Percentiles rank a stretch among this genome's conserved stretches.
Evolutionary conservation across 2,329 filamentous ascomycete species (phyloP).

Genomic region (Cercospora zeina): DNA sequence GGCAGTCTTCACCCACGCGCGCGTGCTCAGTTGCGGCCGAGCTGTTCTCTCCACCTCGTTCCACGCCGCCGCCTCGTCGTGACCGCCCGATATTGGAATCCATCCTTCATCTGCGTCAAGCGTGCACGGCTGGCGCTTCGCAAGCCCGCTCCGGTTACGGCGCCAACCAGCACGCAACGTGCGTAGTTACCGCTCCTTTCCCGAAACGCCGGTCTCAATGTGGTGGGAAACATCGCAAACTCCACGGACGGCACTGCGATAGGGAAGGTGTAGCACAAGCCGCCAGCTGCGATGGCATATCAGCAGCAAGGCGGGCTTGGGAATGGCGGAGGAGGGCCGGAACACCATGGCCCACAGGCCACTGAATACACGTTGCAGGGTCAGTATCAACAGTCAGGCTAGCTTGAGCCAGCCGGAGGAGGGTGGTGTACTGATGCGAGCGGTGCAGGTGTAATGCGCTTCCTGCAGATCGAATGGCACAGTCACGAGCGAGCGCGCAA

Average conservation of each 20-base stretch:
- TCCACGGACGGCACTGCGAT: slow-evolving; percentile 14
- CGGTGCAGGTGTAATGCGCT: slow-evolving; percentile 86
- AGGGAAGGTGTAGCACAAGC: slow-evolving; percentile 12
- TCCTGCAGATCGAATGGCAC: slow-evolving; percentile 98
- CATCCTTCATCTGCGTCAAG: background rate
- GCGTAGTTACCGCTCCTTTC: slow-evolving; percentile 16
- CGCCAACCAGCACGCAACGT: slow-evolving; percentile 2
- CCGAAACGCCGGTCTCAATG: slow-evolving; percentile 19
- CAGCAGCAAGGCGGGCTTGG: slow-evolving; percentile 66
- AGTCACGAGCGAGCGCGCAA: slow-evolving; percentile 96
- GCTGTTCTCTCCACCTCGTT: background rate
- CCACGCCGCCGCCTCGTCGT: background rate
- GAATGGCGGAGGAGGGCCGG: slow-evolving; percentile 55
- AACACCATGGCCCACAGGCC: slow-evolving; percentile 56
- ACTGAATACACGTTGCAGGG: slow-evolving; percentile 74
- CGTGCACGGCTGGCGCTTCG: background rate
- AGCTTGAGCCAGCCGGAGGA: background rate
- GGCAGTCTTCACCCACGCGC: background rate
- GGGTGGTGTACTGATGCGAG: slow-evolving; percentile 30
- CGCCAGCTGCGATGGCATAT: slow-evolving; percentile 61
- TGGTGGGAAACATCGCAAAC: slow-evolving; percentile 9
- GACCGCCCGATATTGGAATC: background rate
- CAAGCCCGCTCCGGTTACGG: background rate
- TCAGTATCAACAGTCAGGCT: slow-evolving; percentile 45
- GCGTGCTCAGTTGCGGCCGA: background rate